A percentile compares a stretch with the other conserved stretches of the same genome.
Conservation (phyloP, 164 flowering plant genomes). For the Hamamelis virginiana region DNA sequence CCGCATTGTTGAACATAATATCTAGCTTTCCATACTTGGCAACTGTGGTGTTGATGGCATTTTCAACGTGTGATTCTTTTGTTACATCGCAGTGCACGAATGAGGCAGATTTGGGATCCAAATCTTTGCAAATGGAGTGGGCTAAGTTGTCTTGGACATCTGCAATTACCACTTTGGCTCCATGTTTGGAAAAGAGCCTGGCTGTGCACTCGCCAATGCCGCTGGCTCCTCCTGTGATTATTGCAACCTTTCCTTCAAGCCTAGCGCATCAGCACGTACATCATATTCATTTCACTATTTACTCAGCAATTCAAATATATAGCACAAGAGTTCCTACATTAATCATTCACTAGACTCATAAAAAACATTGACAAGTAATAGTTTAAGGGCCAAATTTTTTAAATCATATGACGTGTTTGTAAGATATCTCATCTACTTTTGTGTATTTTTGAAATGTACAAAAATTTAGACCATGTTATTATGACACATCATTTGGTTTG, state of each 20-base stretch:
- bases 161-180: conserved; percentile 27
- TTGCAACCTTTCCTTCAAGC: conserved; percentile 28
- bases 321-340: too few species aligned
- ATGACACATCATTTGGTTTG: too few species aligned
- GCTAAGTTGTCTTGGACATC: conserved; percentile 33
- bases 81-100: conserved; percentile 37
- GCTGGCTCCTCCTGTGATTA: conserved; percentile 24
- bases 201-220: conserved; percentile 20
- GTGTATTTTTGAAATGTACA: too few species aligned
- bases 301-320: too few species aligned
- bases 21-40: conserved; percentile 34
- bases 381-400: too few species aligned
- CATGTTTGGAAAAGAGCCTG: conserved; percentile 18
- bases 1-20: conserved; percentile 41
- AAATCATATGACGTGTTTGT: too few species aligned
- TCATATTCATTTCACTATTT: too few species aligned
- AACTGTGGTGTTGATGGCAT: conserved; percentile 25
- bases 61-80: conserved; percentile 26
- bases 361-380: too few species aligned
- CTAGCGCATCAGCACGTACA: not conserved
- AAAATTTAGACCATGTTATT: too few species aligned
- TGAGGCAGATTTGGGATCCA: not conserved
- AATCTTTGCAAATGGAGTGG: conserved; percentile 4
- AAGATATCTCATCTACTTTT: too few species aligned
- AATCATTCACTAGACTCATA: too few species aligned